These are phyloP conservation scores for Patellaria atrata DNA, from an alignment of 495 filamentous ascomycete genomes.

Conservation along the genomic window DNA sequence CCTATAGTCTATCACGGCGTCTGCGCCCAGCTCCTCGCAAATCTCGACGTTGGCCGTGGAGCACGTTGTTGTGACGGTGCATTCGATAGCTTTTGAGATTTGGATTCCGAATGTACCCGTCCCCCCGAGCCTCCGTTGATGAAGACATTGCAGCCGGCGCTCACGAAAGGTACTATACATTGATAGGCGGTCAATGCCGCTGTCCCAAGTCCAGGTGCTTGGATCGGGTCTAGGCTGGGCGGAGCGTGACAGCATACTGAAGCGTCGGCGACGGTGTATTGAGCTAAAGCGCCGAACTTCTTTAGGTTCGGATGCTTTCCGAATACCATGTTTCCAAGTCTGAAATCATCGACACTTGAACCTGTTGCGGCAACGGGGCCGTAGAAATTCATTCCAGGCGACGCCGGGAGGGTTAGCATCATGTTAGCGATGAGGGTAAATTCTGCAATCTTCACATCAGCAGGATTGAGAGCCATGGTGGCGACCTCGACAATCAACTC, in stretches of 20 bases:
- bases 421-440: slow-evolving; percentile 11
- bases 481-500: slow-evolving; percentile 22
- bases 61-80: slow-evolving; percentile 23
- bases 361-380: slow-evolving; percentile 18
- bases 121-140: slow-evolving; percentile 29
- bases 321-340: slow-evolving; percentile 23
- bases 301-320: slow-evolving; percentile 10
- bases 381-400: slow-evolving; percentile 22
- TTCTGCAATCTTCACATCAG: slow-evolving; percentile 25
- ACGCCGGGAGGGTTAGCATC: slow-evolving; percentile 14
- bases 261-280: slow-evolving; percentile 16
- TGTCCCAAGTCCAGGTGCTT: slow-evolving; percentile 19
- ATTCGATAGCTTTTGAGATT: slow-evolving; percentile 23
- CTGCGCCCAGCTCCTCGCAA: slow-evolving; percentile 45
- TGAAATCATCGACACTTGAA: slow-evolving; percentile 4
- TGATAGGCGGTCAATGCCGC: slow-evolving; percentile 24
- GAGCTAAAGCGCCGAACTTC: slow-evolving; percentile 16
- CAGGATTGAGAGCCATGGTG: slow-evolving; percentile 21
- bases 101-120: slow-evolving; percentile 23
- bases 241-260: slow-evolving; percentile 15
- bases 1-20: slow-evolving; percentile 59
- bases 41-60: slow-evolving; percentile 22
- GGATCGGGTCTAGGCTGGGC: slow-evolving; percentile 15
- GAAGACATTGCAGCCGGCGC: slow-evolving; percentile 23
- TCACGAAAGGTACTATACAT: slow-evolving; percentile 16